Evolutionary conservation across 345 rosid species (phyloP), one percentile per base, ranked within the genome.

Genomic region (Populus davidiana): DNA sequence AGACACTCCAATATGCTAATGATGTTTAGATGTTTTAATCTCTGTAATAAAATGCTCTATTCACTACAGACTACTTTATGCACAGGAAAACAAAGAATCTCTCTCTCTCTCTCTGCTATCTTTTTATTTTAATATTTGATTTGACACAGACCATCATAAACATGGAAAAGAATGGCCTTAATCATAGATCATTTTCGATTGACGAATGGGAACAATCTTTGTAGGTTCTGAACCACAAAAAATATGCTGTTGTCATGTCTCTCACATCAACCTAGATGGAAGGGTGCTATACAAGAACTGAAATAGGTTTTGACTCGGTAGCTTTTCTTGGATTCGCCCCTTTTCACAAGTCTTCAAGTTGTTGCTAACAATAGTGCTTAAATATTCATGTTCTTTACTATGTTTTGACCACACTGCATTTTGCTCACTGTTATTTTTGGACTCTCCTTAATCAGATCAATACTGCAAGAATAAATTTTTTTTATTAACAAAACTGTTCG

Each of bases 151-250:
- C 64, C 25, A 11, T 59, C 29, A 23, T 23, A 23, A 59, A 23
- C 64, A 59, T n/a, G 64, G 64, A 59, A 23, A 59, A 59, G 64
- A 59, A 59, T 59, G 63, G 63, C 63, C 63, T n/a, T 25, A 59
- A 59, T 59, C 64, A 59, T 3, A 59, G 29, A 59, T n/a, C 27
- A 59, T 59, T 59, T 59, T 59, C 64, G 25, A 59, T 59, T 3
- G 63, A 56, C 29, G n/a, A 56, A 56, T n/a, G 63, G 29, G 27
- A 52, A 56, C 63, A 23, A 56, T 50, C 63, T n/a, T 56, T n/a
- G 25, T 1, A n/a, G 29, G 29, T 9, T 56, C 29, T n/a, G 63
- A n/a, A 56, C 63, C 63, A n/a, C 63, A 56, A 56, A 56, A 56
- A 56, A n/a, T 56, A 56, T 56, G 63, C 63, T 56, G 23, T 1